These are phyloP conservation scores for Coix lacrymajobi DNA, from an alignment of 176 grass and related monocot genomes.

Conservation along the genomic window DNA sequence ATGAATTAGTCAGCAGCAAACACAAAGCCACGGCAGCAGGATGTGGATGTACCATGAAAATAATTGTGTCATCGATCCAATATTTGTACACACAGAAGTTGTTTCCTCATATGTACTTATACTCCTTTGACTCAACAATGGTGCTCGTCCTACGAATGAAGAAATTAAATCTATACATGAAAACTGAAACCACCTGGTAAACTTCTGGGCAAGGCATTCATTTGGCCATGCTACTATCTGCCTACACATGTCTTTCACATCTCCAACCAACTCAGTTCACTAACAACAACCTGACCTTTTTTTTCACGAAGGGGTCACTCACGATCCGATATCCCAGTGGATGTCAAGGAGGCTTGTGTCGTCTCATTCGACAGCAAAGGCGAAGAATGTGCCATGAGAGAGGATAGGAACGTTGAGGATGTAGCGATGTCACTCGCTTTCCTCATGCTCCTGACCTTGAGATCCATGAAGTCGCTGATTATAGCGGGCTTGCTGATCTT, in stretches of 20 bases:
- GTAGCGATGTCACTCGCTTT: conserved; percentile 28
- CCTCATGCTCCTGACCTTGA: conserved; percentile 61
- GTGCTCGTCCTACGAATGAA: conserved; percentile 18
- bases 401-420: conserved; percentile 27
- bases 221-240: neutral
- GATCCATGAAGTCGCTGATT: conserved; percentile 73
- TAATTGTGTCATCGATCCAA: conserved; percentile 1
- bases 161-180: conserved; percentile 30
- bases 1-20: neutral
- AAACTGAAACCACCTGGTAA: neutral
- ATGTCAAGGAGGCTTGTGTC: conserved; percentile 55
- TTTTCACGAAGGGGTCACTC: neutral
- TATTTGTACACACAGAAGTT: conserved; percentile 8
- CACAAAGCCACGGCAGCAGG: neutral
- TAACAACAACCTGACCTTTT: conserved; percentile 28
- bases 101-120: neutral
- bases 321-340: conserved; percentile 34
- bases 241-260: neutral
- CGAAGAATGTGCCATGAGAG: conserved; percentile 30
- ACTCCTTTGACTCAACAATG: conserved; percentile 28
- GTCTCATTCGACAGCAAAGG: conserved; percentile 42
- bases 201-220: neutral
- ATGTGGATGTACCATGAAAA: conserved; percentile 1
- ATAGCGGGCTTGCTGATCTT: conserved; percentile 63
- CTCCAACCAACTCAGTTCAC: neutral